Percentiles rank a stretch among this genome's conserved stretches.
Evolutionary conservation across 768 basidiomycete genomes (phyloP).

Genomic region (Suillus hirtellus): DNA sequence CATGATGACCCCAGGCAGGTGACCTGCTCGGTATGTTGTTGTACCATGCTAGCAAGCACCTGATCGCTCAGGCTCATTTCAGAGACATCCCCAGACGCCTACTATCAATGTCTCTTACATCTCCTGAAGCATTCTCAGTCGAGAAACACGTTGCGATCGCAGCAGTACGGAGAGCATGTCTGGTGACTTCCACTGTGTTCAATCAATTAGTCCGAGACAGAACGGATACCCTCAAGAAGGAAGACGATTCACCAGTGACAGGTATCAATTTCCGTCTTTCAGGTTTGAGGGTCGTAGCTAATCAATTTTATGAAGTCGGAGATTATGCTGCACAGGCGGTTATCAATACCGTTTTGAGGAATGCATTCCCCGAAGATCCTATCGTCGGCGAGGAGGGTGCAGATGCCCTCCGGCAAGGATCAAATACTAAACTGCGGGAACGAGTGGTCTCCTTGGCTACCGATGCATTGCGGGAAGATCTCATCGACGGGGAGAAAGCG

Average conservation of each 20-base stretch:
- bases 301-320: conserved; percentile 56
- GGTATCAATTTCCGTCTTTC: conserved; percentile 41
- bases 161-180: conserved; percentile 86
- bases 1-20: background rate
- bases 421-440: conserved; percentile 45
- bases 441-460: conserved; percentile 84
- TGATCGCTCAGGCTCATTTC: background rate
- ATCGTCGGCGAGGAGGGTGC: conserved; percentile 98
- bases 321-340: conserved; percentile 95
- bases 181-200: conserved; percentile 83
- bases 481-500: conserved; percentile 53
- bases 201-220: conserved; percentile 65
- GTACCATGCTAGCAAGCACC: conserved; percentile 7
- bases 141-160: conserved; percentile 84
- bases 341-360: conserved; percentile 74
- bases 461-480: conserved; percentile 62
- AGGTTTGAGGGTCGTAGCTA: conserved; percentile 7
- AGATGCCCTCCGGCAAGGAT: conserved; percentile 61
- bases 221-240: conserved; percentile 85
- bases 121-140: conserved; percentile 40
- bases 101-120: conserved; percentile 3
- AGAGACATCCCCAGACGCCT: background rate
- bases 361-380: conserved; percentile 79
- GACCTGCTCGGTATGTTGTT: conserved; percentile 1
- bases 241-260: conserved; percentile 91